Conservation (phyloP, 805 yeast genomes). For the Ogataea methanolica region DNA sequence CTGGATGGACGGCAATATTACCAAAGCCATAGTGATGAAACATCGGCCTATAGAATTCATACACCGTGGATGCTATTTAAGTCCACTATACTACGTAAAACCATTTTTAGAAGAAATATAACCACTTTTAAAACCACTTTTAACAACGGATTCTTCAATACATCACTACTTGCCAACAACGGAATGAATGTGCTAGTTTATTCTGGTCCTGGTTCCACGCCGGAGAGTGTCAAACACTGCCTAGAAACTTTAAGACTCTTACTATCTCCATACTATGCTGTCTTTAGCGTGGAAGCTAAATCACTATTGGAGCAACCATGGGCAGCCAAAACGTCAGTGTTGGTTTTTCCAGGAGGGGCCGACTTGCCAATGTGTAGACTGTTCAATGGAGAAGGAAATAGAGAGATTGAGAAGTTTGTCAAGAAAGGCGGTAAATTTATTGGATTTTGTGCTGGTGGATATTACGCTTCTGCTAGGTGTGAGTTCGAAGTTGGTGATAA, state of each 20-base stretch:
- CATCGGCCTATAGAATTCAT: too few relatives aligned
- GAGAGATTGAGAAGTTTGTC: slow-evolving; percentile 57
- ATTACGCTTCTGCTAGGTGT: slow-evolving; percentile 67
- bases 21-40: too few relatives aligned
- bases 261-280: slow-evolving; percentile 87
- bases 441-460: slow-evolving; percentile 96
- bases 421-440: slow-evolving; percentile 74
- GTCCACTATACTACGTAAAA: too few relatives aligned
- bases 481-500: slow-evolving; percentile 82
- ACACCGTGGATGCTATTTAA: too few relatives aligned
- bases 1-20: too few relatives aligned
- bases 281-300: slow-evolving; percentile 59
- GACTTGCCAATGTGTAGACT: slow-evolving; percentile 79
- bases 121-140: neutral
- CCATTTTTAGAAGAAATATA: too few relatives aligned
- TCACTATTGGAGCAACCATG: slow-evolving; percentile 81
- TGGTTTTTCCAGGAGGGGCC: slow-evolving; percentile 96
- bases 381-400: slow-evolving; percentile 67
- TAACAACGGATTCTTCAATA: neutral
- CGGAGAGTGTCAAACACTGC: slow-evolving; percentile 81
- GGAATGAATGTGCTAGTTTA: slow-evolving; percentile 73
- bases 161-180: slow-evolving; percentile 3
- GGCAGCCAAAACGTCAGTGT: slow-evolving; percentile 69
- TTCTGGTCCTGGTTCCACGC: slow-evolving; percentile 77
- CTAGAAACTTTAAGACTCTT: slow-evolving; percentile 68